Evolutionary conservation across 1,284 basidiomycete species (phyloP).

Genomic region (Taiwanofungus camphoratus): DNA sequence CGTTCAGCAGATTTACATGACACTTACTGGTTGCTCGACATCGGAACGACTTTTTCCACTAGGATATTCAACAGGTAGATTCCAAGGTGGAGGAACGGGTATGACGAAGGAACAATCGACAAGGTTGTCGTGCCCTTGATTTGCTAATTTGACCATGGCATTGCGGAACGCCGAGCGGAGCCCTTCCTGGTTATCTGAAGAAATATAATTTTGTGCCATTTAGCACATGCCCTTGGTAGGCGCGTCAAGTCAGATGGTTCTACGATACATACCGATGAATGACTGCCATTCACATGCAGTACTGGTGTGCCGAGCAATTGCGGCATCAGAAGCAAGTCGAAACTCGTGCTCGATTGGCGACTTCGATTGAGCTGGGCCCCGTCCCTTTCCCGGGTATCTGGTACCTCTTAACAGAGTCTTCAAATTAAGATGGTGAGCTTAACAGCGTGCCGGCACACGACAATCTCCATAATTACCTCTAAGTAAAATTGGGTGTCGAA

Average conservation of each 20-base stretch:
- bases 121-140: conserved; percentile 7
- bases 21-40: conserved; percentile 6
- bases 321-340: conserved; percentile 15
- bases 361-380: conserved; percentile 10
- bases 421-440: neutral
- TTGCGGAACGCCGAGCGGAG: conserved; percentile 3
- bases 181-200: conserved; percentile 1
- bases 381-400: conserved; percentile 12
- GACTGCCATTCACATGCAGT: conserved; percentile 16
- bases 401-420: conserved; percentile 15
- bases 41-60: neutral
- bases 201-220: neutral
- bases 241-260: neutral
- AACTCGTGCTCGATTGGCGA: conserved; percentile 12
- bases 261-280: conserved; percentile 9
- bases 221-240: neutral
- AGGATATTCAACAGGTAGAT: neutral
- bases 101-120: conserved; percentile 11
- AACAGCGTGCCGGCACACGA: neutral
- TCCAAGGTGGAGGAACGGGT: neutral
- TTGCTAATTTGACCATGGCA: conserved; percentile 11
- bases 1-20: too few relatives aligned
- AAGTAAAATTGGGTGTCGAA: conserved; percentile 18
- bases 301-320: conserved; percentile 13
- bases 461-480: conserved; percentile 8